Conservation (phyloP, 306 rosid species). For the Cucumis hystrix region DNA sequence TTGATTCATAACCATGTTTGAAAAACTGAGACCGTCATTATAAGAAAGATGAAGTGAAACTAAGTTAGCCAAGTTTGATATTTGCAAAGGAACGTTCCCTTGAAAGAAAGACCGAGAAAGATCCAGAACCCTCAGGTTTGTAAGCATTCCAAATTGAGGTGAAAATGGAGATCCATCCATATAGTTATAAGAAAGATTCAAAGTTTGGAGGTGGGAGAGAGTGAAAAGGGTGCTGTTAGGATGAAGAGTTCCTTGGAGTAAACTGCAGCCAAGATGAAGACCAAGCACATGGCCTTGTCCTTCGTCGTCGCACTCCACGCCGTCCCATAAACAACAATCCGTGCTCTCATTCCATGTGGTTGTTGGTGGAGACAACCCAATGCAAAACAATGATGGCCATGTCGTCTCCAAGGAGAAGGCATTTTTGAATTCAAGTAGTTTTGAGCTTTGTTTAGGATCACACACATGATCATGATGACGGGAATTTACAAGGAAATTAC, state of each 20-base stretch:
- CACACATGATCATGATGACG: background rate
- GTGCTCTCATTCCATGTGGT: background rate
- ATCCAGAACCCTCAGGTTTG: background rate
- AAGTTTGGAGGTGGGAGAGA: background rate
- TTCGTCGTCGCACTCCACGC: background rate
- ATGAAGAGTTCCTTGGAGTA: background rate
- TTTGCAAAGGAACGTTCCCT: no score
- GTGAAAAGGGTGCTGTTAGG: background rate
- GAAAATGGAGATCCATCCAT: background rate
- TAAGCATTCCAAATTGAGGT: background rate
- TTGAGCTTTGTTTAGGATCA: background rate
- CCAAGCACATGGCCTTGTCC: background rate
- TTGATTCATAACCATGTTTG: no score
- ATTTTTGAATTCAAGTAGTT: slow-evolving; percentile 10
- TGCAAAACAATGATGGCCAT: no score
- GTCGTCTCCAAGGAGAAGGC: no score
- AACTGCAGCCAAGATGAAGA: slow-evolving; percentile 3
- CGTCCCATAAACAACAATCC: slow-evolving; percentile 10
- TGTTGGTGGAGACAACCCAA: no score
- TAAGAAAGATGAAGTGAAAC: no score
- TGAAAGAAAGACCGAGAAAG: background rate
- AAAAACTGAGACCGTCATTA: no score
- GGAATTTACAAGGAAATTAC: background rate
- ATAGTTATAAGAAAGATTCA: background rate
- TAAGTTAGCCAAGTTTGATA: no score